Conservation (phyloP, 2,329 filamentous ascomycete species). For the Fusarium papillatum region DNA sequence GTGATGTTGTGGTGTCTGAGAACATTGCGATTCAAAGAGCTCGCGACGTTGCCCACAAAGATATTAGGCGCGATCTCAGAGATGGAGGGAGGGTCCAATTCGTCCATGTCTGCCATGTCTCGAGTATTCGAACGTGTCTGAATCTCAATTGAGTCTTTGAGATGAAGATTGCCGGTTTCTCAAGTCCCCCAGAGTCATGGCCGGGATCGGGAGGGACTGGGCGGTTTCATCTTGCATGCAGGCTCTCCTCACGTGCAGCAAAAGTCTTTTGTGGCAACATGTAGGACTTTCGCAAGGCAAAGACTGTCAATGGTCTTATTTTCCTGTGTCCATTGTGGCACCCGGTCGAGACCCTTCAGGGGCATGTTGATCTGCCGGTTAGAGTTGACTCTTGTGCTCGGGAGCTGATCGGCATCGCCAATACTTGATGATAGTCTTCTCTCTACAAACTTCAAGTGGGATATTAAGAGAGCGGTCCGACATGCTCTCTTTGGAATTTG, state of each 20-base stretch:
- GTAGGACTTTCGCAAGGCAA: constrained; percentile 1
- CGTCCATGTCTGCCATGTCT: constrained; percentile 6
- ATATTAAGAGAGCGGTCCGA: neutral
- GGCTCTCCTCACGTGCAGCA: constrained; percentile 26
- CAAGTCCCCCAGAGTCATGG: neutral
- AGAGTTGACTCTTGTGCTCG: neutral
- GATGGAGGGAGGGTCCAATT: constrained; percentile 37
- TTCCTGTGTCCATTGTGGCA: constrained; percentile 8
- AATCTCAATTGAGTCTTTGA: constrained; percentile 3
- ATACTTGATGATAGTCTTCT: neutral
- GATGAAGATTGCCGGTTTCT: neutral
- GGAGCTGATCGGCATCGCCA: neutral
- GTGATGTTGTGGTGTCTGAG: constrained; percentile 40
- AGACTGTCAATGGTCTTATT: neutral
- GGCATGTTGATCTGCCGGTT: neutral
- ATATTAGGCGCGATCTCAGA: constrained; percentile 38
- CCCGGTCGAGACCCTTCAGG: neutral
- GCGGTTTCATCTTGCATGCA: constrained; percentile 23
- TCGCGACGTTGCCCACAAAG: constrained; percentile 41
- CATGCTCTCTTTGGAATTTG: neutral
- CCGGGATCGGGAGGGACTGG: constrained; percentile 10
- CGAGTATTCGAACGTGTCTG: neutral
- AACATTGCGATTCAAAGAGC: constrained; percentile 37
- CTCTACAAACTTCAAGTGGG: neutral
- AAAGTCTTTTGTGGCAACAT: constrained; percentile 23